Percentiles rank a stretch among this genome's conserved stretches.
Evolutionary conservation across 2,329 filamentous ascomycete species (phyloP).

Genomic region (Coniochaeta ligniaria): DNA sequence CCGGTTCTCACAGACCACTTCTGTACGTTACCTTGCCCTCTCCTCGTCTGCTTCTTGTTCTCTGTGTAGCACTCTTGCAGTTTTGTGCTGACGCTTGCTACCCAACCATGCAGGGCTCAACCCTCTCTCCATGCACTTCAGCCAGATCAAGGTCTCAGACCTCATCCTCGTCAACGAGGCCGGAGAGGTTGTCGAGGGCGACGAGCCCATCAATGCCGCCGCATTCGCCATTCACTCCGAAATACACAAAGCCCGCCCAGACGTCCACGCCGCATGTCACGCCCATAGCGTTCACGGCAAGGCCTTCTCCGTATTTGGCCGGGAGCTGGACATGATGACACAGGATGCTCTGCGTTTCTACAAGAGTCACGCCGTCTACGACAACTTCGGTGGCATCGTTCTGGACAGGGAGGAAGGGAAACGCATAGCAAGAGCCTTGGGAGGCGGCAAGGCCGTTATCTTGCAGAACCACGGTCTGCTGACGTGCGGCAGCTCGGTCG

Average conservation of each 20-base stretch:
- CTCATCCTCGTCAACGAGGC: constrained; percentile 50
- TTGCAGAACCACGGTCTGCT: constrained; percentile 55
- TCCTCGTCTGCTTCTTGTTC: too few species aligned
- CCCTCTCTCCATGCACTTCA: constrained; percentile 51
- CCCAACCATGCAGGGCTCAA: constrained; percentile 39
- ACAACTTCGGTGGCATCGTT: constrained; percentile 53
- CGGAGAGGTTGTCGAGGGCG: constrained; percentile 48
- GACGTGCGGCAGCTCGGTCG: constrained; percentile 52
- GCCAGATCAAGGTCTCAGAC: constrained; percentile 46
- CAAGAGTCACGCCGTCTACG: constrained; percentile 48
- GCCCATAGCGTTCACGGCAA: constrained; percentile 48
- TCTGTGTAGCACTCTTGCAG: too few species aligned
- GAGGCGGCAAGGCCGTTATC: constrained; percentile 42
- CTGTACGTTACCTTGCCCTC: not conserved
- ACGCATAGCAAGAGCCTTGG: constrained; percentile 45
- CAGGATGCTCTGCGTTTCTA: constrained; percentile 38
- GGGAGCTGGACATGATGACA: constrained; percentile 52
- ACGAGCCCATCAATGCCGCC: constrained; percentile 46
- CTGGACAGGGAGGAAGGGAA: constrained; percentile 48
- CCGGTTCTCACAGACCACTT: not conserved
- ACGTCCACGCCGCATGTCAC: constrained; percentile 52
- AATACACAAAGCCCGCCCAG: constrained; percentile 46
- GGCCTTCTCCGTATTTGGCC: constrained; percentile 48
- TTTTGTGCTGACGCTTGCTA: constrained; percentile 16
- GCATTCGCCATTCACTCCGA: constrained; percentile 54